Conservation (phyloP, 2,329 filamentous ascomycete genomes). For the Fusarium buxicola region DNA sequence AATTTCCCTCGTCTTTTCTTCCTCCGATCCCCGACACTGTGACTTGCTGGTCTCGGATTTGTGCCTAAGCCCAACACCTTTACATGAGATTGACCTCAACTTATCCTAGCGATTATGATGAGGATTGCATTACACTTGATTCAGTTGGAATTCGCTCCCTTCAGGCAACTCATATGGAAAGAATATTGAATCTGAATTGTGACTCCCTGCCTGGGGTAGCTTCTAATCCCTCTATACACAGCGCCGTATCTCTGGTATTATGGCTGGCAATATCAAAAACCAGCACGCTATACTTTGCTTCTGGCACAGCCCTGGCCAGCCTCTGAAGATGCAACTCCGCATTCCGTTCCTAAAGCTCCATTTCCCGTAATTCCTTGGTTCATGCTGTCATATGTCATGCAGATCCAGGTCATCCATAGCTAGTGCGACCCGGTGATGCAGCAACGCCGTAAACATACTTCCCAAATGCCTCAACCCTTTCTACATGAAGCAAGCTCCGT, state of each 20-base stretch:
- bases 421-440: slow-evolving; percentile 47
- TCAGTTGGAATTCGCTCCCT: neutral
- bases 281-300: slow-evolving; percentile 29
- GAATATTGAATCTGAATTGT: slow-evolving; percentile 22
- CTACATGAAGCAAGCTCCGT: slow-evolving; percentile 48
- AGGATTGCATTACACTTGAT: neutral
- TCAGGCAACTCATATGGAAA: neutral
- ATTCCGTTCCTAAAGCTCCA: slow-evolving; percentile 40
- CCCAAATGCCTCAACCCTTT: slow-evolving; percentile 47
- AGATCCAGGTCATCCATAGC: slow-evolving; percentile 44
- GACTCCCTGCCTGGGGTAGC: slow-evolving; percentile 23
- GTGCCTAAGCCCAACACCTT: slow-evolving; percentile 27
- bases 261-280: slow-evolving; percentile 39
- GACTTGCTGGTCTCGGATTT: slow-evolving; percentile 27
- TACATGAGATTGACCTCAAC: neutral
- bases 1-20: slow-evolving; percentile 41
- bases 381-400: slow-evolving; percentile 47
- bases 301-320: slow-evolving; percentile 35
- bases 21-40: slow-evolving; percentile 42
- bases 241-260: slow-evolving; percentile 38
- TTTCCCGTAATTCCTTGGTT: slow-evolving; percentile 40
- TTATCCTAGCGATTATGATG: neutral
- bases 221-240: slow-evolving; percentile 41
- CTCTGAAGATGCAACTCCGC: slow-evolving; percentile 44
- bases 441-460: slow-evolving; percentile 54